A percentile compares a stretch with the other conserved stretches of the same genome.
Evolutionary conservation across 2,329 filamentous ascomycete genomes (phyloP).

Genomic region (Arthrobotrys sinensis): DNA sequence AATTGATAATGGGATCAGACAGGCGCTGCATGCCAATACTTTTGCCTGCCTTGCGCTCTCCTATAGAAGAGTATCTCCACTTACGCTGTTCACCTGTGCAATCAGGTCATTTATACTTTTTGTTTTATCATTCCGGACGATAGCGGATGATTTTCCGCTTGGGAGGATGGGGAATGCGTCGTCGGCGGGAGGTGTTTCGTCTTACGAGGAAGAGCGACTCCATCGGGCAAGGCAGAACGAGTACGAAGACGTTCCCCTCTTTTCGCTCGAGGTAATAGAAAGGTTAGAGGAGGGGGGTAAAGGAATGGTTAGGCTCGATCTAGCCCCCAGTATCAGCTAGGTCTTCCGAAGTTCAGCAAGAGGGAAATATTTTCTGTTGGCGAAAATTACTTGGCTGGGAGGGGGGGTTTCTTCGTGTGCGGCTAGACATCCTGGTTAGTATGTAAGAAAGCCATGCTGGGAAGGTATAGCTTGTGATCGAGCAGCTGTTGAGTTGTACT

Average conservation of each 20-base stretch:
- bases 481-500: neutral
- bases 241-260: slow-evolving; percentile 7
- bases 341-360: slow-evolving; percentile 20
- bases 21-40: slow-evolving; percentile 4
- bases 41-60: neutral
- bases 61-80: neutral
- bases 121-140: slow-evolving; percentile 30
- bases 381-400: slow-evolving; percentile 23
- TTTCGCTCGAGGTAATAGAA: neutral
- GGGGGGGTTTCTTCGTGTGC: slow-evolving; percentile 12
- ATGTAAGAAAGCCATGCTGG: slow-evolving; percentile 12
- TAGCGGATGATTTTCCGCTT: slow-evolving; percentile 29
- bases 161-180: neutral
- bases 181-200: slow-evolving; percentile 11
- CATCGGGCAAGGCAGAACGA: neutral
- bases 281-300: neutral
- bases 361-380: slow-evolving; percentile 9
- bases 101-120: slow-evolving; percentile 17
- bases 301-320: slow-evolving; percentile 8
- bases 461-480: neutral
- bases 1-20: neutral
- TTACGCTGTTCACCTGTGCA: neutral
- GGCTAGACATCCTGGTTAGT: slow-evolving; percentile 30
- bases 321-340: slow-evolving; percentile 4
- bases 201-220: slow-evolving; percentile 3